Evolutionary conservation across 2,329 filamentous ascomycete genomes (phyloP).

Genomic region (Pseudogymnoascus sp.): DNA sequence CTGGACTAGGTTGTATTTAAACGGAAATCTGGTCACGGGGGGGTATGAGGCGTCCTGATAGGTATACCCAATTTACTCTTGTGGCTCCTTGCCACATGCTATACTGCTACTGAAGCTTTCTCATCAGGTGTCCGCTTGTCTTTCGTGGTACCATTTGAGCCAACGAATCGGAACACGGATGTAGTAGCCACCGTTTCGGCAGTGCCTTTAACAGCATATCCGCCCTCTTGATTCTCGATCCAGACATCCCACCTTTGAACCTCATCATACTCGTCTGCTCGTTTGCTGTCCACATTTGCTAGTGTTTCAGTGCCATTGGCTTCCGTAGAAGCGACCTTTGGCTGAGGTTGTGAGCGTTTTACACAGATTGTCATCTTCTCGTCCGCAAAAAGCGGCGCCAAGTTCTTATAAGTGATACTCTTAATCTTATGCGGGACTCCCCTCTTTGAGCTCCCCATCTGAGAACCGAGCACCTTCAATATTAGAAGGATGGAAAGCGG

Average conservation of each 20-base stretch:
- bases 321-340: not conserved
- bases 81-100: constrained; percentile 2
- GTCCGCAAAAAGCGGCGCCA: constrained; percentile 70
- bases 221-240: constrained; percentile 55
- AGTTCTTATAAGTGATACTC: constrained; percentile 69
- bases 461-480: constrained; percentile 54
- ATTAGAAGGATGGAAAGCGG: constrained; percentile 74
- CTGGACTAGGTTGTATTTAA: constrained; percentile 3
- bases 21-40: not conserved
- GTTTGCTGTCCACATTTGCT: constrained; percentile 35
- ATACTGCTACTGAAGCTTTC: not conserved
- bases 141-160: no score
- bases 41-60: not conserved
- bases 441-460: constrained; percentile 30
- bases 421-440: constrained; percentile 35
- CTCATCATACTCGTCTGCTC: constrained; percentile 16
- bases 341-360: constrained; percentile 30
- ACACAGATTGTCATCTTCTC: constrained; percentile 67
- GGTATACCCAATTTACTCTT: not conserved
- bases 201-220: constrained; percentile 57
- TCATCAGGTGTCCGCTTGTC: not conserved
- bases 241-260: constrained; percentile 50
- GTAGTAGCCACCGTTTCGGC: constrained; percentile 18
- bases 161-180: no score
- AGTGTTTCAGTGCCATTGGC: constrained; percentile 10